Conservation (phyloP, 805 yeast genomes). For the Barnettozyma siamensis region DNA sequence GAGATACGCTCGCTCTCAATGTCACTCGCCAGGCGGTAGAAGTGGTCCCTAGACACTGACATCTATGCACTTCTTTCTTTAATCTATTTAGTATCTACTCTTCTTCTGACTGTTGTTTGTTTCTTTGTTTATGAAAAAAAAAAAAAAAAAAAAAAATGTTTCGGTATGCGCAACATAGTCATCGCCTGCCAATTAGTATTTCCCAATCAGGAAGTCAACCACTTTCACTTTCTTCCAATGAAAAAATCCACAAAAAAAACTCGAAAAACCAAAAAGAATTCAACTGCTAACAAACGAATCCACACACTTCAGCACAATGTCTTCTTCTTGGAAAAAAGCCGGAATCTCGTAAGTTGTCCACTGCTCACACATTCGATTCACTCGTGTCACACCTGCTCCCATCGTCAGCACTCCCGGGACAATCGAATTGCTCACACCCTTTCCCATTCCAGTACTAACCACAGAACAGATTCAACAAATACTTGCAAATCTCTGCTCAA, state of each 20-base stretch:
- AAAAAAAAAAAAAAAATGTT: background rate
- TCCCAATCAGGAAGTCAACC: slow-evolving; percentile 17
- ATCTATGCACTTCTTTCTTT: slow-evolving; percentile 16
- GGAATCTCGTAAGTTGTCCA: slow-evolving; percentile 49
- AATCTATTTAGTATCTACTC: no score
- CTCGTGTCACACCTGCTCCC: no score
- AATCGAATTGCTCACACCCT: no score
- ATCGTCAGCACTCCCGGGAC: no score
- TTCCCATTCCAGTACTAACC: slow-evolving; percentile 9
- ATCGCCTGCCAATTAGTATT: background rate
- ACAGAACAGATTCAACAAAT: slow-evolving; percentile 60
- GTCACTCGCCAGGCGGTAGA: slow-evolving; percentile 74
- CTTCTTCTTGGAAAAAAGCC: slow-evolving; percentile 58
- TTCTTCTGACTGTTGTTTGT: no score
- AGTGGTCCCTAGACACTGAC: slow-evolving; percentile 67
- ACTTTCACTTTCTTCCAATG: slow-evolving; percentile 1
- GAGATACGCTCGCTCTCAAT: slow-evolving; percentile 62
- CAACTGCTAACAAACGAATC: no score
- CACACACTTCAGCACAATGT: slow-evolving; percentile 2
- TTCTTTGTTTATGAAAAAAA: no score
- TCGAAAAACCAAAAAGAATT: no score
- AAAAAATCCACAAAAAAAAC: slow-evolving; percentile 1
- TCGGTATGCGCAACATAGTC: background rate
- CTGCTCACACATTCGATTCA: no score
- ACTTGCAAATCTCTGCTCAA: slow-evolving; percentile 85